phyloP scores from a whole-genome alignment of 208 protist species.

The Leishmania braziliensis region DNA sequence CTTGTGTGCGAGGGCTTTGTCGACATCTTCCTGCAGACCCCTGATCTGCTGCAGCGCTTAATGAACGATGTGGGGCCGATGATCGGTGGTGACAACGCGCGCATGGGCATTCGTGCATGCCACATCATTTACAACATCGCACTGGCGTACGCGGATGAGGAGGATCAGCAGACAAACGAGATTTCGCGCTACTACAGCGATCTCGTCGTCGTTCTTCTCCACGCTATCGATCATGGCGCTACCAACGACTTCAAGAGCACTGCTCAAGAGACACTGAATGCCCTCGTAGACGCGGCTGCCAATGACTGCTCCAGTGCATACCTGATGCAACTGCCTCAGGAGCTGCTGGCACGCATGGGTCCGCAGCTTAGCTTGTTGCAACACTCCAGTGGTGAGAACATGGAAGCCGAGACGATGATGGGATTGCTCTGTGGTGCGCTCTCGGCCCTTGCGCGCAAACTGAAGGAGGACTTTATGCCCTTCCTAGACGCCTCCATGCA shows the following conservation, averaged over 20 bases:
- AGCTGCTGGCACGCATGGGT: slow-evolving; percentile 71
- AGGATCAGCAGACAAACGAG: slow-evolving; percentile 73
- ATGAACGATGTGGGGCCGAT: slow-evolving; percentile 72
- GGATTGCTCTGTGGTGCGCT: slow-evolving; percentile 88
- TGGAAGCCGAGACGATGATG: slow-evolving; percentile 75
- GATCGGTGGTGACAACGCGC: slow-evolving; percentile 55
- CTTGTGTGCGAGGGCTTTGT: slow-evolving; percentile 93
- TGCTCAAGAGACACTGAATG: slow-evolving; percentile 95
- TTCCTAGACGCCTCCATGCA: slow-evolving; percentile 63
- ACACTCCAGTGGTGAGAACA: slow-evolving; percentile 23
- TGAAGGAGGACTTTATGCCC: slow-evolving; percentile 47
- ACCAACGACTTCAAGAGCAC: slow-evolving; percentile 75
- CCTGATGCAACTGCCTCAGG: slow-evolving; percentile 74
- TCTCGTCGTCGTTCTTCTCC: slow-evolving; percentile 64
- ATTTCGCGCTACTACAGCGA: slow-evolving; percentile 89
- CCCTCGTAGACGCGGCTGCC: slow-evolving; percentile 86
- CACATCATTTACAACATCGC: slow-evolving; percentile 95
- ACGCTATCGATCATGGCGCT: slow-evolving; percentile 72
- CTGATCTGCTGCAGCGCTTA: slow-evolving; percentile 67
- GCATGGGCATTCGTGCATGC: slow-evolving; percentile 91
- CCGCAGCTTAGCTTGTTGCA: slow-evolving; percentile 35
- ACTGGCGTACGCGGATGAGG: slow-evolving; percentile 82
- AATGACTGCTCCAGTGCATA: slow-evolving; percentile 57
- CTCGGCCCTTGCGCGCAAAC: slow-evolving; percentile 73
- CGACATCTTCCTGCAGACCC: slow-evolving; percentile 66